Evolutionary conservation across 371 early-diverging fungal genomes (phyloP).

Genomic region (Batrachochytrium dendrobatidis): DNA sequence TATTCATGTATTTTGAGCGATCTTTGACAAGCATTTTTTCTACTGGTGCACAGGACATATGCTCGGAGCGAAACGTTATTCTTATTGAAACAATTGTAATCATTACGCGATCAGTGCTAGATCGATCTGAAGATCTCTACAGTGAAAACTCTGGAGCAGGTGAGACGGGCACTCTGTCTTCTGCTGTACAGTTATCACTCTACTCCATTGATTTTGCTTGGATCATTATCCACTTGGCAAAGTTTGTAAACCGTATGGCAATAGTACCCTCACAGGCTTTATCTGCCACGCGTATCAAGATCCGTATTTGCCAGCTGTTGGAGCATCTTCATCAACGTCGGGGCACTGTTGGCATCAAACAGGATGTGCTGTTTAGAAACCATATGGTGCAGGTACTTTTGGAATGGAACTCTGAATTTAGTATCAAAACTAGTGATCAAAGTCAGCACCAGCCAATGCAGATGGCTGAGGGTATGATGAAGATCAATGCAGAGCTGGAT

Average conservation of each 20-base stretch:
- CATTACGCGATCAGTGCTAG: constrained; percentile 79
- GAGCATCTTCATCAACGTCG: constrained; percentile 75
- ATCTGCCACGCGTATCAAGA: constrained; percentile 64
- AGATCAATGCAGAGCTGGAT: constrained; percentile 60
- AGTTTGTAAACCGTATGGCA: constrained; percentile 71
- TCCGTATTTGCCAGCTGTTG: constrained; percentile 77
- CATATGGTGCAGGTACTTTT: constrained; percentile 53
- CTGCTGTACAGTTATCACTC: constrained; percentile 47
- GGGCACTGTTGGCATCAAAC: constrained; percentile 70
- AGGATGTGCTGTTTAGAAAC: constrained; percentile 80
- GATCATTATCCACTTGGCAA: constrained; percentile 66
- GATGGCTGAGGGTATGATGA: neutral
- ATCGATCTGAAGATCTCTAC: constrained; percentile 73
- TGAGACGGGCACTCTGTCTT: neutral
- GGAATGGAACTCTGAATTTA: constrained; percentile 69
- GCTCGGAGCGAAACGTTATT: constrained; percentile 71
- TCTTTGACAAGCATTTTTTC: constrained; percentile 54
- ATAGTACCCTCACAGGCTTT: constrained; percentile 33
- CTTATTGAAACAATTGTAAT: constrained; percentile 88
- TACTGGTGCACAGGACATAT: constrained; percentile 70
- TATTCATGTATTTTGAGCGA: constrained; percentile 1
- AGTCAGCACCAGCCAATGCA: neutral
- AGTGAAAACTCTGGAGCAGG: constrained; percentile 22
- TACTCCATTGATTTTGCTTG: constrained; percentile 70
- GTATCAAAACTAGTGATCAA: neutral